phyloP scores from a whole-genome alignment of 139 green algal species.

The Pedinophyceae sp. region DNA sequence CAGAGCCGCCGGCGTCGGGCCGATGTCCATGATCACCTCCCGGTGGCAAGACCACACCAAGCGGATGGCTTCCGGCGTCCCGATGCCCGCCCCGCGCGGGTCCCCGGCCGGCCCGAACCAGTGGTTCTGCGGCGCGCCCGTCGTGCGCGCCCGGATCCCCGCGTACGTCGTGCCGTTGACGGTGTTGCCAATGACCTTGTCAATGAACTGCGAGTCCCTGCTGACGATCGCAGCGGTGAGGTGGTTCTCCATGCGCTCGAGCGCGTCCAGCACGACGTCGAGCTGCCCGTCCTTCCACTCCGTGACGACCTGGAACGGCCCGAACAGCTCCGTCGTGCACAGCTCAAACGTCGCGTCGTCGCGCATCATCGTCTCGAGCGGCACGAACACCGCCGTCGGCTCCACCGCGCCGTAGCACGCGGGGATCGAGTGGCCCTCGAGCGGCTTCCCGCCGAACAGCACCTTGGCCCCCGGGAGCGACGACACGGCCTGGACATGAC shows the following conservation, averaged over 20 bases:
- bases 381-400: conserved; percentile 87
- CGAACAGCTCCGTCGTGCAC: conserved; percentile 89
- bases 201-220: conserved; percentile 40
- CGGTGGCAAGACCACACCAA: conserved; percentile 92
- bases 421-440: conserved; percentile 75
- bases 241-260: conserved; percentile 79
- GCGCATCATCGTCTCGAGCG: conserved; percentile 52
- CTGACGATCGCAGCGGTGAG: conserved; percentile 77
- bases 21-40: conserved; percentile 66
- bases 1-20: conserved; percentile 36
- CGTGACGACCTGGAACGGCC: conserved; percentile 67
- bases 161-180: conserved; percentile 97
- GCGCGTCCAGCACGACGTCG: conserved; percentile 69
- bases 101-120: conserved; percentile 94
- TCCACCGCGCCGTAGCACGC: conserved; percentile 78
- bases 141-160: conserved; percentile 73
- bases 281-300: conserved; percentile 41
- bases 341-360: conserved; percentile 38
- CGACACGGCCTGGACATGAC: conserved; percentile 30
- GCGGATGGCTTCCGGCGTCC: conserved; percentile 85
- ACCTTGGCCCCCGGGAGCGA: conserved; percentile 45
- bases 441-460: conserved; percentile 65
- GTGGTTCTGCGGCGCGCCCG: conserved; percentile 92
- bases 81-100: conserved; percentile 83
- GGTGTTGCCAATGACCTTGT: conserved; percentile 70